Percentiles rank a stretch among this genome's conserved stretches.
phyloP scores from a whole-genome alignment of 306 rosid genomes.

The Trichosanthes truncata region DNA sequence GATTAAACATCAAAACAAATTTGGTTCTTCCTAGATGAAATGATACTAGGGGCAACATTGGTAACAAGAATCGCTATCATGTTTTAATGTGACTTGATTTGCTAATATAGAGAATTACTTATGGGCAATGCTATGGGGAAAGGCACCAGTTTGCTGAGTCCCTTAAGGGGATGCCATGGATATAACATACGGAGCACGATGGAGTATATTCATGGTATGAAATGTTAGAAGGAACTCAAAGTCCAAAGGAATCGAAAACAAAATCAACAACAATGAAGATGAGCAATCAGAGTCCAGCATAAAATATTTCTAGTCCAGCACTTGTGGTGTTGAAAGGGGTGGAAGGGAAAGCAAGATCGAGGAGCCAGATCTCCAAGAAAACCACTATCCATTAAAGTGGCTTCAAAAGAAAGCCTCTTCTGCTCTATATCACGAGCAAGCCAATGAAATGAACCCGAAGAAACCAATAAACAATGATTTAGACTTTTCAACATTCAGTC shows the following conservation, averaged over 20 bases:
- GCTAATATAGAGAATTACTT: background rate
- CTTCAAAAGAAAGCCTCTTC: constrained; percentile 25
- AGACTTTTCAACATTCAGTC: background rate
- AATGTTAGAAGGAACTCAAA: background rate
- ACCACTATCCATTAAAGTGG: constrained; percentile 1
- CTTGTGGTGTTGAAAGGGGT: background rate
- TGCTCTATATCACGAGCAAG: constrained; percentile 30
- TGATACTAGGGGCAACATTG: background rate
- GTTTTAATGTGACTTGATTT: no score
- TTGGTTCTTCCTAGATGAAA: background rate
- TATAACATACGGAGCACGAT: no score
- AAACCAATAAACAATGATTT: background rate
- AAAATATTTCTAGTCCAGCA: background rate
- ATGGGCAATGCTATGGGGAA: background rate
- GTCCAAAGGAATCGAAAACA: background rate
- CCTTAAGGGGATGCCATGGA: background rate
- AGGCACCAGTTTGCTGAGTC: no score
- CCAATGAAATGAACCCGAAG: constrained; percentile 18
- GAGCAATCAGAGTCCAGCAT: background rate
- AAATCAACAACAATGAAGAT: background rate
- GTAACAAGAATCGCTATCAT: background rate
- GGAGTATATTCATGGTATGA: background rate
- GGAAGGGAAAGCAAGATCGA: background rate
- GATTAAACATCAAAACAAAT: background rate
- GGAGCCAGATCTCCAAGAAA: background rate